These are phyloP conservation scores for Vigna trinervia DNA, from an alignment of 306 rosid species.

Conservation along the genomic window DNA sequence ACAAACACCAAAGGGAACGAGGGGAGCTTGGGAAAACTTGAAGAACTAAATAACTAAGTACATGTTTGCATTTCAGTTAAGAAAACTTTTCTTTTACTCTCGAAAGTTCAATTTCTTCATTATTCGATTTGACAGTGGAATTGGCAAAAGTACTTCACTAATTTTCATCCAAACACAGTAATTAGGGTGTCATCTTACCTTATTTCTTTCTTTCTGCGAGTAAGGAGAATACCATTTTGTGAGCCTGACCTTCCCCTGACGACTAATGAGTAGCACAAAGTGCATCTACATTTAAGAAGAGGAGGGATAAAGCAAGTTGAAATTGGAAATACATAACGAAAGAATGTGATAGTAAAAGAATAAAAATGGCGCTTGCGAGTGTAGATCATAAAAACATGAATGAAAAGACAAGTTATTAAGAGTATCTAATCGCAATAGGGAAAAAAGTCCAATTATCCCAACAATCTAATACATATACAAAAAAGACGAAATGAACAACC, in stretches of 20 bases:
- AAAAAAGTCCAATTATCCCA: not conserved
- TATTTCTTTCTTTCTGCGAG: slow-evolving; percentile 87
- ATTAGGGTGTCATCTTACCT: slow-evolving; percentile 51
- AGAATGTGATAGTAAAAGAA: not conserved
- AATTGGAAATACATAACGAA: slow-evolving; percentile 11
- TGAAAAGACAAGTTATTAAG: not conserved
- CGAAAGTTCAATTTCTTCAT: not conserved
- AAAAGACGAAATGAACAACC: too few species aligned
- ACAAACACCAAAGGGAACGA: not conserved
- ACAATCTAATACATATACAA: not conserved
- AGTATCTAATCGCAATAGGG: not conserved
- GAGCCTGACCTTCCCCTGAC: slow-evolving; percentile 95
- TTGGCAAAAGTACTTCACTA: not conserved
- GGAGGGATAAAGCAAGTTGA: slow-evolving; percentile 28
- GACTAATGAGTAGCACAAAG: slow-evolving; percentile 89
- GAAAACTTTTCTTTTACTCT: not conserved
- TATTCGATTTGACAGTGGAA: not conserved
- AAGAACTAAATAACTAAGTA: not conserved
- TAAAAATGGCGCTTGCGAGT: not conserved
- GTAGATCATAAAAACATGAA: not conserved
- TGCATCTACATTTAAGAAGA: slow-evolving; percentile 62
- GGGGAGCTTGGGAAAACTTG: not conserved
- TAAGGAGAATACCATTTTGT: slow-evolving; percentile 98
- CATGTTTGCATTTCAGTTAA: too few species aligned
- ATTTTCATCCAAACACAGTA: not conserved